Percentiles rank a stretch among this genome's conserved stretches.
Evolutionary conservation across 1,139 yeast species (phyloP).

Genomic region (Arxiozyma bovina): DNA sequence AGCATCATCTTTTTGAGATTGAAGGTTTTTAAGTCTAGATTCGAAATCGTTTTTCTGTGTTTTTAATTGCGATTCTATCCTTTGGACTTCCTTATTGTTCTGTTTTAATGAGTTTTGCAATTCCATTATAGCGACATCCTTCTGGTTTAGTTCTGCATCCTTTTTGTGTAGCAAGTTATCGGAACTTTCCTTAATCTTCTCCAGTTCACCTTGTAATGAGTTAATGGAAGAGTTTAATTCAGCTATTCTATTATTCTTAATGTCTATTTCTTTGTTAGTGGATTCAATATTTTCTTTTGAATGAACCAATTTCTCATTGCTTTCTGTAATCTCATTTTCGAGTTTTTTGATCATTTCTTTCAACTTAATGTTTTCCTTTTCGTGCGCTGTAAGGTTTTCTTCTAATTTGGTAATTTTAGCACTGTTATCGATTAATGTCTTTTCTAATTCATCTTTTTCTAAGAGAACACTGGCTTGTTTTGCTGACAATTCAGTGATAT

Average conservation of each 20-base stretch:
- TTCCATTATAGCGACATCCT: background rate
- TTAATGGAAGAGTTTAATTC: background rate
- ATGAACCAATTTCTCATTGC: background rate
- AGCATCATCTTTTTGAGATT: conserved; percentile 1
- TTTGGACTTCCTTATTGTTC: background rate
- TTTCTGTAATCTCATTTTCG: background rate
- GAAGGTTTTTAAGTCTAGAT: background rate
- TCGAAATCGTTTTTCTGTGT: background rate
- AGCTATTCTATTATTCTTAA: background rate
- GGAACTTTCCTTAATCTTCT: background rate
- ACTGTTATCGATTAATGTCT: background rate
- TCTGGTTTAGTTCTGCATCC: background rate
- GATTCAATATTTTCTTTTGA: background rate
- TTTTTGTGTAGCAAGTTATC: background rate
- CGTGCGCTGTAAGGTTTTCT: background rate
- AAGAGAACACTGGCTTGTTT: background rate
- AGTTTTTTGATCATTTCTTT: background rate
- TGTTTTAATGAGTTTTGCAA: background rate
- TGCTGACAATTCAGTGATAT: background rate
- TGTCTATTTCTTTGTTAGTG: background rate
- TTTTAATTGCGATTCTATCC: background rate
- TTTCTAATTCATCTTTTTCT: background rate
- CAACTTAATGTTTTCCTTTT: background rate
- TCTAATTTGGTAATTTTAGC: background rate
- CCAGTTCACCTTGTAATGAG: background rate